Conservation (phyloP, 2,329 filamentous ascomycete species). For the Myrmaecium sp. region DNA sequence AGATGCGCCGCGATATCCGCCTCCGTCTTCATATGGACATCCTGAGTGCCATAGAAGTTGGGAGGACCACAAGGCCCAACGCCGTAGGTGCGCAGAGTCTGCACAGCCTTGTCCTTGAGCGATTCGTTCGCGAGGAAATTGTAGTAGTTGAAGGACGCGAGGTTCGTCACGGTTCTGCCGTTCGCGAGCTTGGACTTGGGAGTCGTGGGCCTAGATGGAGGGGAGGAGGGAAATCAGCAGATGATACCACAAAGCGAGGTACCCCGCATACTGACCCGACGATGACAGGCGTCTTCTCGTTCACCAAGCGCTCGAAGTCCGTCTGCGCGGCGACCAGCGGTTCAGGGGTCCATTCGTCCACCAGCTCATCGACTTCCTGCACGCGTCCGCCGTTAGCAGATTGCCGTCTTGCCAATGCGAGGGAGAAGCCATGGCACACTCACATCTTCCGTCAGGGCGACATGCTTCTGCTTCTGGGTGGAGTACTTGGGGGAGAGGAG, state of each 20-base stretch:
- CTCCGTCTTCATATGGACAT: slow-evolving; percentile 95
- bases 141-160: slow-evolving; percentile 94
- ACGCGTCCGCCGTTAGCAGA: not conserved
- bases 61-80: slow-evolving; percentile 94
- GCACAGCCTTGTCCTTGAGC: slow-evolving; percentile 87
- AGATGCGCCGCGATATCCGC: slow-evolving; percentile 81
- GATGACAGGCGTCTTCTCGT: slow-evolving; percentile 73
- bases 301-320: slow-evolving; percentile 59
- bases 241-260: not conserved
- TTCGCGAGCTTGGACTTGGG: slow-evolving; percentile 79
- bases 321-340: slow-evolving; percentile 65
- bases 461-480: slow-evolving; percentile 75
- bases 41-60: slow-evolving; percentile 95
- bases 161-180: slow-evolving; percentile 80
- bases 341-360: slow-evolving; percentile 93
- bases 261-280: slow-evolving; percentile 49
- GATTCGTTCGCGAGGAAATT: slow-evolving; percentile 88
- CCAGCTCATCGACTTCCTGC: slow-evolving; percentile 88
- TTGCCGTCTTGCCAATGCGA: not conserved
- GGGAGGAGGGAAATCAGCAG: slow-evolving; percentile 3
- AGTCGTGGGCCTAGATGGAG: slow-evolving; percentile 52
- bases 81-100: slow-evolving; percentile 84
- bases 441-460: slow-evolving; percentile 66
- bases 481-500: slow-evolving; percentile 83
- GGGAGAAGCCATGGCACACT: not conserved